These are phyloP conservation scores for Phytophthora crassamura DNA, from an alignment of 352 stramenopile genomes.

Conservation along the genomic window DNA sequence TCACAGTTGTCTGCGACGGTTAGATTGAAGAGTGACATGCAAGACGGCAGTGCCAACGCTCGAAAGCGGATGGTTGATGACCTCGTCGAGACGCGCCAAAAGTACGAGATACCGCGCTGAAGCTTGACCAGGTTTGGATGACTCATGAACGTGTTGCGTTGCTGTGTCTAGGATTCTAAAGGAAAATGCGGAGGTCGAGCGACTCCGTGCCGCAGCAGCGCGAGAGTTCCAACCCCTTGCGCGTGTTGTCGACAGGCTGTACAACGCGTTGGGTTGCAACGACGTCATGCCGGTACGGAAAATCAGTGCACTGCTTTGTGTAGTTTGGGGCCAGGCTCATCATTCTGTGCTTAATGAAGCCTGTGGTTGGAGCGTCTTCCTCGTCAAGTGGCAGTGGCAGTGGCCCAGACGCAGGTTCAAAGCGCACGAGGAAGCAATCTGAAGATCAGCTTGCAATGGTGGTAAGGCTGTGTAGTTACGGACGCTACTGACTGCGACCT, in stretches of 20 bases:
- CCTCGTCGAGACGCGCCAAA: conserved; percentile 73
- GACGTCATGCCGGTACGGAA: conserved; percentile 69
- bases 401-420: conserved; percentile 43
- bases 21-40: conserved; percentile 67
- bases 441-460: conserved; percentile 82
- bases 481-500: too few relatives aligned
- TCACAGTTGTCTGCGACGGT: neutral
- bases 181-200: conserved; percentile 79
- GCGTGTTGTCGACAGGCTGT: conserved; percentile 73
- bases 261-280: conserved; percentile 83
- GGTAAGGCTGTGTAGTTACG: conserved; percentile 31
- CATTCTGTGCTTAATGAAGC: conserved; percentile 9
- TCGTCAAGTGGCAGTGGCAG: conserved; percentile 27
- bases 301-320: neutral
- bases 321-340: neutral
- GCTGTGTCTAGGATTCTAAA: conserved; percentile 61
- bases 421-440: conserved; percentile 65
- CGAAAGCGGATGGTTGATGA: conserved; percentile 79
- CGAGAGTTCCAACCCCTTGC: conserved; percentile 80
- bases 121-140: neutral
- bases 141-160: neutral
- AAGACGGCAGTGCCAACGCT: conserved; percentile 68
- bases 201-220: conserved; percentile 58
- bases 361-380: conserved; percentile 32
- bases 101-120: conserved; percentile 35